Evolutionary conservation across 805 yeast species (phyloP), one percentile per base, ranked within the genome.

Genomic region (Saturnispora sekii): DNA sequence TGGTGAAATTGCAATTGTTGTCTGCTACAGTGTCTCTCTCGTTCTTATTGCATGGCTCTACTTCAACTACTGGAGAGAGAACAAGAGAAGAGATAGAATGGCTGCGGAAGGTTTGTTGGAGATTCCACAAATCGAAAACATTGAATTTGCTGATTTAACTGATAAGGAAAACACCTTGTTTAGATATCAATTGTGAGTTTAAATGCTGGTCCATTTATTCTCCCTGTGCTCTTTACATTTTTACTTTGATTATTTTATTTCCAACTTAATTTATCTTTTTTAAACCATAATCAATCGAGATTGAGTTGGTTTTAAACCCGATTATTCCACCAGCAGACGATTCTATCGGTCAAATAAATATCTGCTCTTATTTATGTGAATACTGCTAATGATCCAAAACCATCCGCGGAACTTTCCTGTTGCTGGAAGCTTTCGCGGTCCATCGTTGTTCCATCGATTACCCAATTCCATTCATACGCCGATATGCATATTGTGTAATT

Each of bases 1-100:
- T 33, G 83, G 80, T 4, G 76, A 76, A 52, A 60, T 60, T 38
- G 59, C 66, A 34, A 66, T 70, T 52, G 72, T 67, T 40, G 68
- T 57, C 10, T 64, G 66, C 51, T 51, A 51, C 38, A 44, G 38
- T 7, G 46, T 44, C 7, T 21, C 43, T 55, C 58, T 56, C 36
- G 48, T 34, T 47, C 55, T 30, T 34, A 54, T 49, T 33, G 38
- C 38, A 11, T 32, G 40, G 51, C 41, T 51, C 17, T 45, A 51
- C 31, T 40, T 47, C 46, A 46, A 51, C 45, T 50, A 56, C 38
- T 48, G 47, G 45, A 28, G 41, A 12, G 52, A 46, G 43, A 52
- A 51, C 21, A 49, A 35, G 15, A 49, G 46, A 36, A 49, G 51
- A 40, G 51, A 51, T 16, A 32, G 10, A 12, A 15, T 44, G 11